Conservation (phyloP, 371 early-diverging fungal species). For the Parasitella parasitica region DNA sequence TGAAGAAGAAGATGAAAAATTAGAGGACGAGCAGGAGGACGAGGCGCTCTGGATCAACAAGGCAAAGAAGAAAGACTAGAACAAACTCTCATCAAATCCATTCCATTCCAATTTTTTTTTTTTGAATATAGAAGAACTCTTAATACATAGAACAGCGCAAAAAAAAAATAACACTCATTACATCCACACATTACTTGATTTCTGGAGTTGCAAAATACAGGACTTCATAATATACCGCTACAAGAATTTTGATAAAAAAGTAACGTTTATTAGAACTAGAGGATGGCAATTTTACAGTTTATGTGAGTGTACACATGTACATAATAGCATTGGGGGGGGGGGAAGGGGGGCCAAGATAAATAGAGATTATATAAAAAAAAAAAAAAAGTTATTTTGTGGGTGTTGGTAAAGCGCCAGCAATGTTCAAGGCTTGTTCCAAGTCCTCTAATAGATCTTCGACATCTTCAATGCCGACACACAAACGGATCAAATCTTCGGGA, state of each 20-base stretch:
- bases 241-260: not conserved
- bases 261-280: no score
- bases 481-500: constrained; percentile 93
- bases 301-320: not conserved
- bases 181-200: no score
- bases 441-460: constrained; percentile 90
- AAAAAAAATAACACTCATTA: no score
- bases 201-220: no score
- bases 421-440: constrained; percentile 71
- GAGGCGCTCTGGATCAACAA: not conserved
- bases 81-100: not conserved
- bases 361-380: not conserved
- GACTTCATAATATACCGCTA: no score
- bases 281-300: no score
- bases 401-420: constrained; percentile 65
- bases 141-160: no score
- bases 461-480: constrained; percentile 98
- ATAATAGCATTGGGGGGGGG: no score
- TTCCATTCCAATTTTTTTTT: not conserved
- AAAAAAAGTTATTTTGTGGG: constrained; percentile 1
- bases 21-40: not conserved
- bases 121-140: no score
- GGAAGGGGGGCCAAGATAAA: no score
- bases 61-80: not conserved
- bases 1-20: constrained; percentile 32